Conservation (phyloP, 2,329 filamentous ascomycete genomes). For the Pseudogymnoascus sp. region DNA sequence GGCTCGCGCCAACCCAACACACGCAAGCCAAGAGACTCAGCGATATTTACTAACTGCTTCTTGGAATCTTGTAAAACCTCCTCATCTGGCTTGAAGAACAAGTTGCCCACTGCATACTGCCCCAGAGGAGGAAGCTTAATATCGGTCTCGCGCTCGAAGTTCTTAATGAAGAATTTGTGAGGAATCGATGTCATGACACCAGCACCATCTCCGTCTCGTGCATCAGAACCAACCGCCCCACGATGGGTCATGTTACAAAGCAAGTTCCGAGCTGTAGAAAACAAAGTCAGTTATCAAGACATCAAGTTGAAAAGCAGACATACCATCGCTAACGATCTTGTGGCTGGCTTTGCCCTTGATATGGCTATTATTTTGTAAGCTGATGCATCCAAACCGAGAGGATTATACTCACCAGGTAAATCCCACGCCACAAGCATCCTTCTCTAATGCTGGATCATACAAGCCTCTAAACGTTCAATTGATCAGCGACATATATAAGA, state of each 20-base stretch:
- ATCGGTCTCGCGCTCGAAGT: constrained; percentile 86
- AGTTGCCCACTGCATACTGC: constrained; percentile 93
- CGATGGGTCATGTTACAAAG: constrained; percentile 99
- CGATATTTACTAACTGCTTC: constrained; percentile 87
- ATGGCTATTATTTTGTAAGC: constrained; percentile 49
- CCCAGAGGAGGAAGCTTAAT: constrained; percentile 79
- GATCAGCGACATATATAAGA: not conserved
- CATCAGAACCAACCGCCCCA: constrained; percentile 94
- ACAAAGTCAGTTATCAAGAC: constrained; percentile 26
- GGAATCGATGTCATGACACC: constrained; percentile 99
- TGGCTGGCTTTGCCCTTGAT: constrained; percentile 97
- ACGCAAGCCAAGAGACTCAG: constrained; percentile 75
- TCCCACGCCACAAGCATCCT: constrained; percentile 98
- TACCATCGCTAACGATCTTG: constrained; percentile 98
- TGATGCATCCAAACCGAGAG: not conserved
- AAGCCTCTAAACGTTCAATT: constrained; percentile 56
- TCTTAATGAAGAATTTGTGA: constrained; percentile 97
- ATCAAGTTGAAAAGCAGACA: constrained; percentile 27
- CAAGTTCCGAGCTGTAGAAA: constrained; percentile 65
- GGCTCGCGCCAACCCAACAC: constrained; percentile 95
- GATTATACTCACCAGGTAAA: constrained; percentile 74
- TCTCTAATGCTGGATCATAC: constrained; percentile 91
- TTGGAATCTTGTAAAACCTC: constrained; percentile 86
- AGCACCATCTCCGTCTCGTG: constrained; percentile 93
- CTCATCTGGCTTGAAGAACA: constrained; percentile 97